Evolutionary conservation across 2,329 filamentous ascomycete species (phyloP).

Genomic region (Colletotrichum tamarilloi): DNA sequence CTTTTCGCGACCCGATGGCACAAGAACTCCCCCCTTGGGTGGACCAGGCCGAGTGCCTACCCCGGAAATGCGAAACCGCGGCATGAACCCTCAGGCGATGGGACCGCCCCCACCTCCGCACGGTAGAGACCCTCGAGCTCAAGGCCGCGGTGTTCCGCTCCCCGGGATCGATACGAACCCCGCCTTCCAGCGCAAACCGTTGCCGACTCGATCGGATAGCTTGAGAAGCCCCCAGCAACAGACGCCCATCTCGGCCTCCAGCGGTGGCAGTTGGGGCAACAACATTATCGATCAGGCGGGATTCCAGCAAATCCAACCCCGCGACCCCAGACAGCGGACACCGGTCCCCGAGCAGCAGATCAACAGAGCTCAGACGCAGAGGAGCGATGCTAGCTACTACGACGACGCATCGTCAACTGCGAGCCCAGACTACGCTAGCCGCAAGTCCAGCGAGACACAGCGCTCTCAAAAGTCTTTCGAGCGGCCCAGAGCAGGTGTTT

Average conservation of each 20-base stretch:
- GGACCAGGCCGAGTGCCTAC: conserved; percentile 31
- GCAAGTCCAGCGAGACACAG: conserved; percentile 59
- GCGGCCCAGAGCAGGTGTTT: conserved; percentile 79
- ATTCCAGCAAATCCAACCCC: conserved; percentile 57
- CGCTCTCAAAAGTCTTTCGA: conserved; percentile 62
- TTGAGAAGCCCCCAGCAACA: conserved; percentile 43
- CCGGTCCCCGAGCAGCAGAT: conserved; percentile 39
- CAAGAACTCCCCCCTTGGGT: conserved; percentile 32
- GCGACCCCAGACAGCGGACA: conserved; percentile 38
- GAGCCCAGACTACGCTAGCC: conserved; percentile 83
- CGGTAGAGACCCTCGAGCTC: conserved; percentile 12
- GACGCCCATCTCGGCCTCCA: conserved; percentile 50
- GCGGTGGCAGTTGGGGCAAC: conserved; percentile 51
- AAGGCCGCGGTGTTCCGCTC: conserved; percentile 37
- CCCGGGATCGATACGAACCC: conserved; percentile 36
- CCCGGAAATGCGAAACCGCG: conserved; percentile 40
- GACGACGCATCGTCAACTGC: conserved; percentile 74
- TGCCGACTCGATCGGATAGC: conserved; percentile 55
- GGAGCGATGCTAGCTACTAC: conserved; percentile 59
- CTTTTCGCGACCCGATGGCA: conserved; percentile 35
- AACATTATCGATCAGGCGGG: conserved; percentile 60
- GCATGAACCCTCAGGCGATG: conserved; percentile 39
- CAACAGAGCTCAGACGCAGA: conserved; percentile 44
- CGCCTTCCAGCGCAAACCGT: conserved; percentile 62
- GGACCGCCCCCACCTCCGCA: conserved; percentile 20